Percentiles rank a stretch among this genome's conserved stretches.
These are phyloP conservation scores for Lecanosticta acicola DNA, from an alignment of 2,329 filamentous ascomycete genomes.

Conservation along the genomic window DNA sequence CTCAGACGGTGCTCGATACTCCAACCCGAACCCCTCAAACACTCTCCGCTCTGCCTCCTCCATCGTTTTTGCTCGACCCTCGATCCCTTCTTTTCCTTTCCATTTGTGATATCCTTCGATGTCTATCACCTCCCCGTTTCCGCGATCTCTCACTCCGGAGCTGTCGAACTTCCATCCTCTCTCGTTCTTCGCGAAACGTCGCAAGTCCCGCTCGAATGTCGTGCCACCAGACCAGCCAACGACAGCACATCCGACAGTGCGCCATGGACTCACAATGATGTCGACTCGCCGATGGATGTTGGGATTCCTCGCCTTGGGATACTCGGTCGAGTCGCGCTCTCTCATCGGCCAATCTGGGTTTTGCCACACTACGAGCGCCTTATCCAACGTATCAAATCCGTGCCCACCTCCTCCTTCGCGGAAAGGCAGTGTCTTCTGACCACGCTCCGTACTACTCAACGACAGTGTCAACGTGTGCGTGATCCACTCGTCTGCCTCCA, in stretches of 20 bases:
- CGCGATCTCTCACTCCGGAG: slow-evolving; percentile 68
- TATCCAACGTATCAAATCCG: slow-evolving; percentile 85
- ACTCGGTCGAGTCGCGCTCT: slow-evolving; percentile 31
- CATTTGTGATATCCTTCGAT: slow-evolving; percentile 72
- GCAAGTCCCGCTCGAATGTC: slow-evolving; percentile 81
- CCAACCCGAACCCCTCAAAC: slow-evolving; percentile 68
- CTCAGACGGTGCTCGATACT: slow-evolving; percentile 39
- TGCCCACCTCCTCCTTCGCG: slow-evolving; percentile 42
- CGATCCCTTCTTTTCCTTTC: slow-evolving; percentile 45
- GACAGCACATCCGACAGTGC: slow-evolving; percentile 79
- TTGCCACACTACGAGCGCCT: slow-evolving; percentile 90
- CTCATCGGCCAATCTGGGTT: slow-evolving; percentile 49
- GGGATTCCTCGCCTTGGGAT: slow-evolving; percentile 52
- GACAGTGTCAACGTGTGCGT: slow-evolving; percentile 75
- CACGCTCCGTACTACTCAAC: slow-evolving; percentile 64
- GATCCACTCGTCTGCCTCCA: slow-evolving; percentile 66
- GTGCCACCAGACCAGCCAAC: slow-evolving; percentile 79
- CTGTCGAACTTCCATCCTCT: slow-evolving; percentile 83
- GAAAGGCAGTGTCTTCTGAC: slow-evolving; percentile 59
- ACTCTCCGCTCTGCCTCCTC: slow-evolving; percentile 72
- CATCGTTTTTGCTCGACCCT: slow-evolving; percentile 48
- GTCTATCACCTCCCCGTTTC: slow-evolving; percentile 65
- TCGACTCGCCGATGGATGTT: slow-evolving; percentile 81
- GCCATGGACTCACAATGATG: slow-evolving; percentile 86
- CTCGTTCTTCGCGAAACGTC: slow-evolving; percentile 69